These are phyloP conservation scores for Linum tenue DNA, from an alignment of 345 rosid genomes.

Conservation along the genomic window DNA sequence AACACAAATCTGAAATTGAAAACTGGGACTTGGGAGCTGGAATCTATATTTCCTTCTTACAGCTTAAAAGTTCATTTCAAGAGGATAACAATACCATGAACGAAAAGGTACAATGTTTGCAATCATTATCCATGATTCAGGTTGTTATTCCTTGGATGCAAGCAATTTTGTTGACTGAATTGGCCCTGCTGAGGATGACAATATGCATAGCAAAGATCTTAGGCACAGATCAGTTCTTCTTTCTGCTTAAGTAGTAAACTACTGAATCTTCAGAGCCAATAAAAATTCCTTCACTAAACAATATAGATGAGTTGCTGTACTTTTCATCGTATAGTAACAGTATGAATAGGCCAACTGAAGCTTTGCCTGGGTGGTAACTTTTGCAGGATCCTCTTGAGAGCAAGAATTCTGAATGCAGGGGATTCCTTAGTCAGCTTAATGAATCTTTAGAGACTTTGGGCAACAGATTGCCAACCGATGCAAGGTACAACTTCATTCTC, in stretches of 20 bases:
- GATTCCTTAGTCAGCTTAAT: constrained; percentile 48
- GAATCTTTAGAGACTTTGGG: constrained; percentile 67
- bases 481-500: constrained; percentile 39
- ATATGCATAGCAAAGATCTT: no score
- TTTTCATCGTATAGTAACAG: not conserved
- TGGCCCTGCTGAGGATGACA: no score
- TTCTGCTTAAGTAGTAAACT: no score
- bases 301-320: no score
- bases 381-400: constrained; percentile 64
- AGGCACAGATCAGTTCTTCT: no score
- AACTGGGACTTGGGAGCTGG: constrained; percentile 98
- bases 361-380: not conserved
- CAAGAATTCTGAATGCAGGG: constrained; percentile 52
- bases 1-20: constrained; percentile 82
- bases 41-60: constrained; percentile 64
- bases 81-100: constrained; percentile 39
- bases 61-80: constrained; percentile 48
- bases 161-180: no score
- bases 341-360: not conserved
- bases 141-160: not conserved
- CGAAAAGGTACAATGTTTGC: constrained; percentile 40
- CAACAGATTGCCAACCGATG: constrained; percentile 57
- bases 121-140: not conserved
- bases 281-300: no score
- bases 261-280: no score